Base-by-base conservation (phyloP, 2,329 filamentous ascomycete species). In the Diaporthe caulivora region DNA sequence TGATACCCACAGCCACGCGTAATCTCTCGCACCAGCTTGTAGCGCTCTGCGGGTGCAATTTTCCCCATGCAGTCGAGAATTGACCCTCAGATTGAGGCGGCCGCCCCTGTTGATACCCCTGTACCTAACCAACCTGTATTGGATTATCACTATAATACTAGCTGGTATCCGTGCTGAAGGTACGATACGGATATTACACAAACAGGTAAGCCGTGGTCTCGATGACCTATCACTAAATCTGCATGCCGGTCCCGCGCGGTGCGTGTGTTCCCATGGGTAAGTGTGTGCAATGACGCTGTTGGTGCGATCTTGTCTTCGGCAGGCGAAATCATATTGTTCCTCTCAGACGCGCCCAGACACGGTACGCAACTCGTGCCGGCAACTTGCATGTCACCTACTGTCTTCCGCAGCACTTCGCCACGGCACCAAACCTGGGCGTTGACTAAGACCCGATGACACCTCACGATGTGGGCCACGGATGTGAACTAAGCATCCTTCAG, bases 71-170 rank as follows among this genome's bases (percentile, higher is more conserved):
- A 53, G 47, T n/a, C 47, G 47, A 37, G 31, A 40, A 40, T 6
- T 40, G 62, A 13, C 47, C n/a, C 62, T 53, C 24, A 26, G 13
- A 40, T 67, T 31, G 15, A 31, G 62, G n/a, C 29, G 15, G 26
- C 26, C 42, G n/a, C 44, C n/a, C 47, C 29, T 40, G 51, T 44
- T 51, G 65, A 55, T 58, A 34, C 49, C 68, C 40, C 37, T 47
- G 44, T 47, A 42, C 64, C 54, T 58, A 60, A 51, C 5, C 62
- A 9, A 24, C 31, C n/a, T 72, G 72, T 72, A 72, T 72, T 34
- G 72, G 72, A 55, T 54, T 57, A 69, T 69, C 60, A 64, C 54
- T 64, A 44, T 62, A 74, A 74, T 62, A 57, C 53, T 74, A 51
- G 54, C 53, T 62, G 62, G 58, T 67, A 55, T 72, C 70, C 62